Conservation (phyloP, 2,329 filamentous ascomycete genomes). For the Clarireedia paspali region DNA sequence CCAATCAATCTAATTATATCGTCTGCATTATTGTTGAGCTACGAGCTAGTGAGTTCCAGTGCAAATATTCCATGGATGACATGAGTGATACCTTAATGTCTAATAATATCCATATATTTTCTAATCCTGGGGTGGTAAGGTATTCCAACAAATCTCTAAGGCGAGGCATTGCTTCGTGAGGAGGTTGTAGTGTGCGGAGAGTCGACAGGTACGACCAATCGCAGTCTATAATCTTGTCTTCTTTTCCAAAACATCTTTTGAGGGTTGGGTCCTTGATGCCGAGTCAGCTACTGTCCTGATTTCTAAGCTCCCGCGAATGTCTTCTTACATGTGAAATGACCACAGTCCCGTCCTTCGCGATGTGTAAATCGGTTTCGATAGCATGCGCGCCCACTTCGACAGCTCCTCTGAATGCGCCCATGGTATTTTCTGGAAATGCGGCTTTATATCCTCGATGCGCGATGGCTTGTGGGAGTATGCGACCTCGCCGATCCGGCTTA, state of each 20-base stretch:
- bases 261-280: slow-evolving; percentile 58
- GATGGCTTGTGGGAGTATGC: slow-evolving; percentile 55
- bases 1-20: slow-evolving; percentile 64
- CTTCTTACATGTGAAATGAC: slow-evolving; percentile 68
- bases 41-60: not conserved
- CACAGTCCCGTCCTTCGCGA: slow-evolving; percentile 75
- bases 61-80: not conserved
- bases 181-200: slow-evolving; percentile 58
- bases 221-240: slow-evolving; percentile 65
- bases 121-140: slow-evolving; percentile 53
- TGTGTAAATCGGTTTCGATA: slow-evolving; percentile 81
- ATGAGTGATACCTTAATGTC: slow-evolving; percentile 69
- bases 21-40: slow-evolving; percentile 63
- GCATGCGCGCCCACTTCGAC: slow-evolving; percentile 69
- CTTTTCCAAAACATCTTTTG: slow-evolving; percentile 73
- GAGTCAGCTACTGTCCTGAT: not conserved
- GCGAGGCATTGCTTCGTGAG: slow-evolving; percentile 64
- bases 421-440: slow-evolving; percentile 75
- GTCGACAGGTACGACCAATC: slow-evolving; percentile 67
- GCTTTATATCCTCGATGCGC: slow-evolving; percentile 75
- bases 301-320: not conserved
- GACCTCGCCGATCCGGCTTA: slow-evolving; percentile 17
- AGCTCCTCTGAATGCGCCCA: slow-evolving; percentile 69
- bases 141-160: slow-evolving; percentile 68
- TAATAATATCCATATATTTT: slow-evolving; percentile 71